These are phyloP conservation scores for Syzygium oleosum DNA, from an alignment of 345 rosid genomes.

Conservation along the genomic window DNA sequence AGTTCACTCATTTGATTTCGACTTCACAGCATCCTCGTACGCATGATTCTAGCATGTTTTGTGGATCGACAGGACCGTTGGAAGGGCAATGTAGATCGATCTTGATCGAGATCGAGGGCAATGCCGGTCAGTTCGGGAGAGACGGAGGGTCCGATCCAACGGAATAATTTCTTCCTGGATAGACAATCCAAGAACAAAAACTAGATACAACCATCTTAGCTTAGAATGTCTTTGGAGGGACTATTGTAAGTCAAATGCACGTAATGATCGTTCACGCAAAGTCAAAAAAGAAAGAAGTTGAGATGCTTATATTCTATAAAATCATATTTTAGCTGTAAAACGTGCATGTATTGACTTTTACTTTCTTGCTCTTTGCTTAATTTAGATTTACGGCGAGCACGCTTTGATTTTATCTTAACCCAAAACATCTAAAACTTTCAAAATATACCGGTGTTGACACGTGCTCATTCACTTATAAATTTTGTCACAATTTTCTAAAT, in stretches of 20 bases:
- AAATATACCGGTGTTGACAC: not conserved
- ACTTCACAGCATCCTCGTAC: not conserved
- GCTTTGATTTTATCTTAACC: not conserved
- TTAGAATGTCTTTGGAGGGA: not conserved
- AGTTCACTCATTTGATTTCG: not conserved
- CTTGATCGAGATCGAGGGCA: not conserved
- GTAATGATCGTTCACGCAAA: not conserved
- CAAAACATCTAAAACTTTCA: not conserved
- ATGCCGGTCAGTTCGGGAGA: not conserved
- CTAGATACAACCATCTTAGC: not conserved
- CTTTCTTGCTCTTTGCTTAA: not conserved
- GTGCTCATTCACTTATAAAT: not conserved
- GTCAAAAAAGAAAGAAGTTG: not conserved
- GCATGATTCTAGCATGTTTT: not conserved
- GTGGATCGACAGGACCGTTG: not conserved
- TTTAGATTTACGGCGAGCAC: not conserved
- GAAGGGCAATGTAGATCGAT: not conserved
- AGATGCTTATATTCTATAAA: not conserved
- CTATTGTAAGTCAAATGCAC: not conserved
- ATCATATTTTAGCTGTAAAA: not conserved
- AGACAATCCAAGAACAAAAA: not conserved
- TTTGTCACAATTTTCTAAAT: not conserved
- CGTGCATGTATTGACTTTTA: not conserved
- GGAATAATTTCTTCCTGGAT: not conserved
- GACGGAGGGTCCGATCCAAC: not conserved